Conservation (phyloP, 75 land plant genomes). For the Adiantum capillusveneris region DNA sequence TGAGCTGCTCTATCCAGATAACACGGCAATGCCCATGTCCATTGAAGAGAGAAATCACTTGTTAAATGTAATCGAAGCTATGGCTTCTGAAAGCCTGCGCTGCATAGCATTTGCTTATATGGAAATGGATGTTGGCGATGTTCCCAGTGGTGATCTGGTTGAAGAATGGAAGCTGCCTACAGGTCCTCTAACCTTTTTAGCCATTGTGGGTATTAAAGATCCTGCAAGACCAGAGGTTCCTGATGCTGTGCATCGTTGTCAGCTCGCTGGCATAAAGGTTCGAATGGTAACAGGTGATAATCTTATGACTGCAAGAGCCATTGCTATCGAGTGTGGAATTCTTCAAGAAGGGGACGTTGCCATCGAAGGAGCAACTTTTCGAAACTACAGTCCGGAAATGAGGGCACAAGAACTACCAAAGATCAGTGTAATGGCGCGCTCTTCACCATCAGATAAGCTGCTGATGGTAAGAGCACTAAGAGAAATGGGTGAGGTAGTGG, state of each 20-base stretch:
- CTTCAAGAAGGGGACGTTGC: conserved; percentile 23
- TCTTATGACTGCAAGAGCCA: conserved; percentile 84
- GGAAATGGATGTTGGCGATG: conserved; percentile 23
- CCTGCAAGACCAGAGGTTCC: conserved; percentile 88
- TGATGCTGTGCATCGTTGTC: conserved; percentile 68
- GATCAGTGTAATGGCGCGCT: conserved; percentile 86
- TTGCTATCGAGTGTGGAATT: conserved; percentile 89
- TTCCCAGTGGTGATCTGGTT: conserved; percentile 34
- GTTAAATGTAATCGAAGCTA: conserved; percentile 43
- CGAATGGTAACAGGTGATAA: conserved; percentile 98
- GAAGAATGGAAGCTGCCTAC: conserved; percentile 56
- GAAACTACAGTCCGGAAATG: conserved; percentile 35
- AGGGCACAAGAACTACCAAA: conserved; percentile 18
- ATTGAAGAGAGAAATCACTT: conserved; percentile 30
- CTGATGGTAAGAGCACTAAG: conserved; percentile 89
- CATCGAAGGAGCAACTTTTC: conserved; percentile 76
- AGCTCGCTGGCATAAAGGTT: conserved; percentile 81
- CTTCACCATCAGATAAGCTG: conserved; percentile 91
- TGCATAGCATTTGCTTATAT: conserved; percentile 85
- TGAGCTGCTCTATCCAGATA: conserved; percentile 4
- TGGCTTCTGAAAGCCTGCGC: conserved; percentile 75
- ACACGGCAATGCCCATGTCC: too few species aligned
- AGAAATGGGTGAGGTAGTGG: too few species aligned
- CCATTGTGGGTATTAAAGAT: conserved; percentile 88
- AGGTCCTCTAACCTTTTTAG: conserved; percentile 49